A percentile compares a stretch with the other conserved stretches of the same genome.
Conservation (phyloP, 139 green algal genomes). For the Chlamydomonas sphaeroides region DNA sequence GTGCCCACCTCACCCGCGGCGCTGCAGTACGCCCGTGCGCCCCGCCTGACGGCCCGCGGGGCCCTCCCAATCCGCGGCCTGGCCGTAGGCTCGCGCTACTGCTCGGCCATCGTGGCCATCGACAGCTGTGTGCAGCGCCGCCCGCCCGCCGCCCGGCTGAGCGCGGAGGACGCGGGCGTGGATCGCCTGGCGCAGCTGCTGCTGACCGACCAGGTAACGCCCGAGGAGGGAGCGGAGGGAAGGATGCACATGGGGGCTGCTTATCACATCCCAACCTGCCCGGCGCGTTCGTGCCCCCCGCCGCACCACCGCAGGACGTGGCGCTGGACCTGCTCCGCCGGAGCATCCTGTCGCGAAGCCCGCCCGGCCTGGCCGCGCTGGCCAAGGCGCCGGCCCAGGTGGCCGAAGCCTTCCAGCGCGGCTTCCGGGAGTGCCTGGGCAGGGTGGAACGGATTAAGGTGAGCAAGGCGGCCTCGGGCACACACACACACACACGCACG, state of each 20-base stretch:
- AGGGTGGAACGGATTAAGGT: constrained; percentile 63
- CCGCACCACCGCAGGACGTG: neutral
- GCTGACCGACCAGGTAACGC: constrained; percentile 23
- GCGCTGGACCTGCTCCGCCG: constrained; percentile 26
- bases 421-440: constrained; percentile 50
- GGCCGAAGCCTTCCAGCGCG: constrained; percentile 67
- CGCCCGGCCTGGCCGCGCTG: constrained; percentile 39
- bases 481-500: too few species aligned
- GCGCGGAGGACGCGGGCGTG: constrained; percentile 75
- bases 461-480: neutral
- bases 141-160: constrained; percentile 66
- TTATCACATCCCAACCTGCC: too few species aligned
- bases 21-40: too few species aligned
- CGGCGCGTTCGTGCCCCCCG: neutral
- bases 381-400: neutral
- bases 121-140: constrained; percentile 82
- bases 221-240: neutral
- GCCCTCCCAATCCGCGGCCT: too few species aligned
- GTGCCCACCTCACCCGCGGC: too few species aligned
- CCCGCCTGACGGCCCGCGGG: too few species aligned
- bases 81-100: constrained; percentile 56
- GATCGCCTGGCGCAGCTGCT: constrained; percentile 77
- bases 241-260: too few species aligned
- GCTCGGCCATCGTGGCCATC: constrained; percentile 74
- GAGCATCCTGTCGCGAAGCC: constrained; percentile 39